These are phyloP conservation scores for Flaveria floridana DNA, from an alignment of 140 eudicot species.

Conservation along the genomic window DNA sequence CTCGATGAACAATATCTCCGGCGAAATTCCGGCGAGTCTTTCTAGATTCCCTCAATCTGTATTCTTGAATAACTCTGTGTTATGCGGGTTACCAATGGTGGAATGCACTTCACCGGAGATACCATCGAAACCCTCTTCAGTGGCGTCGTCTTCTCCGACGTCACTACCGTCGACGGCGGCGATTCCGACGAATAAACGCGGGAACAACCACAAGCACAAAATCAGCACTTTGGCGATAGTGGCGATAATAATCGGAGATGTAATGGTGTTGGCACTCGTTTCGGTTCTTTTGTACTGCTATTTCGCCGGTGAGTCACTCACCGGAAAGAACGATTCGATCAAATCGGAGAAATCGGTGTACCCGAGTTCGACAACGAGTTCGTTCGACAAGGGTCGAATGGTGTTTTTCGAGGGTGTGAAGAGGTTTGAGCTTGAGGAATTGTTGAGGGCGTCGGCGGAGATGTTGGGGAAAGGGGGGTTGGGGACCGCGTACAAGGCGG, in stretches of 20 bases:
- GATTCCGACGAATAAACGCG: slow-evolving; percentile 3
- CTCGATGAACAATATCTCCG: slow-evolving; percentile 43
- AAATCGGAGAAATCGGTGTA: slow-evolving; percentile 18
- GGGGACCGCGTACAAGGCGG: slow-evolving; percentile 61
- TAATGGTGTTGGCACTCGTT: slow-evolving; percentile 30
- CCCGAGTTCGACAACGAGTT: slow-evolving; percentile 8
- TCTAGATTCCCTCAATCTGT: slow-evolving; percentile 34
- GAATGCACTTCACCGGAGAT: slow-evolving; percentile 11
- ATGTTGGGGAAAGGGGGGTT: slow-evolving; percentile 64
- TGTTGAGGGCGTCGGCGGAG: slow-evolving; percentile 67
- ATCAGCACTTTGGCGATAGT: slow-evolving; percentile 24
- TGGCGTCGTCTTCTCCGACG: slow-evolving; percentile 20
- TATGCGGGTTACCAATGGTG: slow-evolving; percentile 41
- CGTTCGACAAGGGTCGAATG: slow-evolving; percentile 42
- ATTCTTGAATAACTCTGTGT: slow-evolving; percentile 32
- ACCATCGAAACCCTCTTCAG: slow-evolving; percentile 13
- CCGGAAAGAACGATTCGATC: neutral
- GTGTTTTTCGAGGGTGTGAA: slow-evolving; percentile 54
- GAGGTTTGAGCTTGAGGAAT: slow-evolving; percentile 57
- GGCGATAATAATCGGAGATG: slow-evolving; percentile 43
- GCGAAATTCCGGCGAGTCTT: slow-evolving; percentile 44
- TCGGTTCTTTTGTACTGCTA: slow-evolving; percentile 39
- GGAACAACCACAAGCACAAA: neutral
- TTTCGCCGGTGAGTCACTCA: slow-evolving; percentile 5
- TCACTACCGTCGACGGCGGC: slow-evolving; percentile 25